phyloP scores from a whole-genome alignment of 129 eudicot genomes.

The Helianthus tuberosus region DNA sequence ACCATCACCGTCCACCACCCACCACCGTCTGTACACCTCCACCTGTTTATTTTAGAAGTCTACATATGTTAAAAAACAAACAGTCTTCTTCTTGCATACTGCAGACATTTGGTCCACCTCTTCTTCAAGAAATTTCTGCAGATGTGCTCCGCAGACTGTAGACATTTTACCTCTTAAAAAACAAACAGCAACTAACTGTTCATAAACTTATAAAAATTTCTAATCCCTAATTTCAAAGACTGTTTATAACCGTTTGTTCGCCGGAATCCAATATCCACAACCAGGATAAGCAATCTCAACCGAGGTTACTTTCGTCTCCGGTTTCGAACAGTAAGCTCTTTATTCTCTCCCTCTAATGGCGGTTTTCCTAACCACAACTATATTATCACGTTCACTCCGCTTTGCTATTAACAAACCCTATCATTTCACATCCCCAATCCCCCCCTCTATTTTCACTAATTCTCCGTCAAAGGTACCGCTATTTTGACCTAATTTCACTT shows the following conservation, averaged over 20 bases:
- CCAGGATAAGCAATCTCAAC: slow-evolving; percentile 8
- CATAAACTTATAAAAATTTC: too few relatives aligned
- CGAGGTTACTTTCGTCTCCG: slow-evolving; percentile 17
- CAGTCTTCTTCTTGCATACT: too few relatives aligned
- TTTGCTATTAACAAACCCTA: slow-evolving; percentile 31
- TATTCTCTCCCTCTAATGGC: slow-evolving; percentile 44
- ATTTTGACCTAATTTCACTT: background rate
- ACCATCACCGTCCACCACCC: too few relatives aligned
- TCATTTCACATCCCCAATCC: slow-evolving; percentile 21
- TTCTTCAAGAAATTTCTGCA: too few relatives aligned
- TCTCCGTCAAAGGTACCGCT: slow-evolving; percentile 19
- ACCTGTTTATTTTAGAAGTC: too few relatives aligned
- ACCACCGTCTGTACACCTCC: too few relatives aligned
- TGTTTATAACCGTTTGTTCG: slow-evolving; percentile 9
- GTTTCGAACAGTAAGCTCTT: slow-evolving; percentile 31
- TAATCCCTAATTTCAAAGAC: too few relatives aligned
- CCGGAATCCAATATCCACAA: slow-evolving; percentile 9
- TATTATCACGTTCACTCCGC: slow-evolving; percentile 44
- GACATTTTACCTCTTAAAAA: too few relatives aligned
- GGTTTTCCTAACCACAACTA: slow-evolving; percentile 30
- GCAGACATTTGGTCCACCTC: too few relatives aligned
- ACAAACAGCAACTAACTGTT: too few relatives aligned
- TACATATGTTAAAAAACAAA: too few relatives aligned
- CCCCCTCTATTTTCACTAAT: slow-evolving; percentile 29
- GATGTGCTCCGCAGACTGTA: too few relatives aligned